Base-by-base conservation (phyloP, 306 rosid genomes). In the Gleditsia sinensis region DNA sequence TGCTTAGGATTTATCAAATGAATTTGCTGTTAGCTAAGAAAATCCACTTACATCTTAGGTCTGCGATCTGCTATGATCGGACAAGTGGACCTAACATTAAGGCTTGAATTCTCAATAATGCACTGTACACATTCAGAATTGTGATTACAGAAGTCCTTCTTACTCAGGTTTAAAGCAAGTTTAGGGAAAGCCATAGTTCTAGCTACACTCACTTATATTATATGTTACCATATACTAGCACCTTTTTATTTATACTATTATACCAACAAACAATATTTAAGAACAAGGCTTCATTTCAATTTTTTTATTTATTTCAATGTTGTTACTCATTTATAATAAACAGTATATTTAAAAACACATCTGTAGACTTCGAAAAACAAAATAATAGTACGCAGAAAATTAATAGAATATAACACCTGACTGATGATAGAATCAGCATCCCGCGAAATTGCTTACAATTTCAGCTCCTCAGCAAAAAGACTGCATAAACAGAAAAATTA, bases 401-500 rank as follows among this genome's bases (percentile, higher is more conserved):
- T 37, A 9, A 48, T 13, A 42, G 63, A 58, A 9, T 58, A 62
- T 50, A 58, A 54, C 80, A 94, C 98, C 86, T 71, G 91, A 70
- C 97, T 89, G 48, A 89, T 91, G 71, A 91, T 75, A 23, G 97
- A 89, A 27, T 85, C 90, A 5, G 88, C n/a, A n/a, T n/a, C n/a
- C 94, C 71, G 88, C 83, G 61, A 94, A 91, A 86, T 89, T 89
- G 91, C 98, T 79, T n/a, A n/a, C n/a, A n/a, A n/a, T n/a, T n/a
- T 89, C 96, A 55, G 94, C 92, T 81, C 96, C 86, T 69, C 96
- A 77, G 83, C 89, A 88, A 25, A n/a, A 93, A 80, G 9, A 88
- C 98, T 93, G 73, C 46, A 1, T 14, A 16, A 69, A 24, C 43
- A 68, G 63, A 24, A 54, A 45, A 45, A 45, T 13, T 45, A 5